Percentiles rank a stretch among this genome's conserved stretches.
These are phyloP conservation scores for Tetrapisispora fleetii DNA, from an alignment of 805 yeast species.

Conservation along the genomic window DNA sequence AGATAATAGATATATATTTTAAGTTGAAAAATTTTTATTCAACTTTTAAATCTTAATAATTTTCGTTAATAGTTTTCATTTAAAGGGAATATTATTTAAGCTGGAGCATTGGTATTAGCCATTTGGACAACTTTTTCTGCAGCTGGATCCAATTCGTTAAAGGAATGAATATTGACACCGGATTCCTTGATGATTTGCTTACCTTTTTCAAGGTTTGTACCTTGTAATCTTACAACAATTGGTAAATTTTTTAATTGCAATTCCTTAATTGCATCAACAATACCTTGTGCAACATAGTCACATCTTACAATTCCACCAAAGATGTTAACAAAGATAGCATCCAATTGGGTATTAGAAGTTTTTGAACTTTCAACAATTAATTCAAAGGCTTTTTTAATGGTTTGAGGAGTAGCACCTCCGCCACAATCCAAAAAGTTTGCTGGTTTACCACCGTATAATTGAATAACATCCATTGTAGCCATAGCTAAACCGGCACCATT, in stretches of 20 bases:
- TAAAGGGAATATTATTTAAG: conserved; percentile 4
- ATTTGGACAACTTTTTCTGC: conserved; percentile 89
- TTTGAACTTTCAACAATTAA: conserved; percentile 67
- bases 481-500: conserved; percentile 99
- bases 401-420: conserved; percentile 99
- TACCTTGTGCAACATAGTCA: conserved; percentile 96
- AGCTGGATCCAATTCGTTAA: conserved; percentile 91
- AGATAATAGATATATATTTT: neutral
- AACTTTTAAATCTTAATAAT: neutral
- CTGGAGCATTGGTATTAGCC: conserved; percentile 25
- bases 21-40: neutral
- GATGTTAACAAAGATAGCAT: conserved; percentile 95
- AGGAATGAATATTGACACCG: conserved; percentile 75
- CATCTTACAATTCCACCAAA: conserved; percentile 99
- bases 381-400: conserved; percentile 93
- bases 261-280: conserved; percentile 88
- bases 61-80: neutral
- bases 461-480: conserved; percentile 99
- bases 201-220: conserved; percentile 89
- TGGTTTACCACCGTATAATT: conserved; percentile 96
- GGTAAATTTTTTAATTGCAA: conserved; percentile 77
- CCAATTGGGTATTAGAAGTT: conserved; percentile 13
- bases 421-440: conserved; percentile 99
- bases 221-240: conserved; percentile 96
- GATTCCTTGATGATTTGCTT: conserved; percentile 76